Evolutionary conservation across 1,139 yeast genomes (phyloP).

Genomic region (Nadsonia commutata): DNA sequence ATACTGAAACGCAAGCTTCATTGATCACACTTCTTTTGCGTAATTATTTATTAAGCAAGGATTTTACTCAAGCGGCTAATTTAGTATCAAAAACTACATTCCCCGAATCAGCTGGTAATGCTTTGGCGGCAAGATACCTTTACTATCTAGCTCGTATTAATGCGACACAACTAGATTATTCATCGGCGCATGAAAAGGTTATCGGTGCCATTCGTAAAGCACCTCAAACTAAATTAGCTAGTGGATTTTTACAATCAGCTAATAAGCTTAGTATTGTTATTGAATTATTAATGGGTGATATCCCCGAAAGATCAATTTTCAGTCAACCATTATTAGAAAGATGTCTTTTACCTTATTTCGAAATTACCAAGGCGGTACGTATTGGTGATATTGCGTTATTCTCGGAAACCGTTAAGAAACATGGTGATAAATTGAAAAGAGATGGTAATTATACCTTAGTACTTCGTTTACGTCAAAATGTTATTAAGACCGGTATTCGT

Average conservation of each 20-base stretch:
- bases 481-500: conserved; percentile 93
- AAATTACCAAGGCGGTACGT: conserved; percentile 83
- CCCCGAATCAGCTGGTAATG: conserved; percentile 74
- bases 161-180: conserved; percentile 86
- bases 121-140: conserved; percentile 82
- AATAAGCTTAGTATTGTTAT: conserved; percentile 78
- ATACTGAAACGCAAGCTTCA: conserved; percentile 80
- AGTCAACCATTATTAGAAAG: conserved; percentile 38
- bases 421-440: conserved; percentile 45
- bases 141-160: conserved; percentile 81
- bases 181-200: conserved; percentile 78
- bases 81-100: conserved; percentile 80
- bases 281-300: conserved; percentile 91
- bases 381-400: conserved; percentile 79
- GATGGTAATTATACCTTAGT: conserved; percentile 83
- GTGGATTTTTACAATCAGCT: conserved; percentile 82
- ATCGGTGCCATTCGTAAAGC: conserved; percentile 92
- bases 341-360: conserved; percentile 66
- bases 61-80: conserved; percentile 76
- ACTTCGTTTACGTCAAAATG: conserved; percentile 85
- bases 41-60: conserved; percentile 64
- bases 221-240: conserved; percentile 79
- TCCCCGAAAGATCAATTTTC: conserved; percentile 83
- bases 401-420: conserved; percentile 54
- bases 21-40: conserved; percentile 72